Evolutionary conservation across 2,329 filamentous ascomycete genomes (phyloP).

Genomic region (Alternaria longipes): DNA sequence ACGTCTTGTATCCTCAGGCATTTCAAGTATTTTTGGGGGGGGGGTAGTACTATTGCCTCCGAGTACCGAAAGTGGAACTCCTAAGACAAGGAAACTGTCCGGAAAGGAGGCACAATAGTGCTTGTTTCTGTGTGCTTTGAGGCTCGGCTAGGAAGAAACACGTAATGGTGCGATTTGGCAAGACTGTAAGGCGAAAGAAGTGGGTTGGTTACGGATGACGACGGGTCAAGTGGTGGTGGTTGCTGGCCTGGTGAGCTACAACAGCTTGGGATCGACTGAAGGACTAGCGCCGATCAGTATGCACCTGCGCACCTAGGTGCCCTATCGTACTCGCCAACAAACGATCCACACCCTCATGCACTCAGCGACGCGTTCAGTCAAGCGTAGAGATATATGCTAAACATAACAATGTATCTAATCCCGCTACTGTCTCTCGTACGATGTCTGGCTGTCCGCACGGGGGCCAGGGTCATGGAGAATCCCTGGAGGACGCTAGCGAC

Average conservation of each 20-base stretch:
- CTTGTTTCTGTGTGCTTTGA: background rate
- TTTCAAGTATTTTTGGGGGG: background rate
- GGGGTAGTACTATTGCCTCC: background rate
- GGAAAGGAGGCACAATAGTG: background rate
- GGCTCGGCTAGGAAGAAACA: background rate
- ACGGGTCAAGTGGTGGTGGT: slow-evolving; percentile 6
- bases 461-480: slow-evolving; percentile 31
- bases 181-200: slow-evolving; percentile 10
- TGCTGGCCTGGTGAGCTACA: slow-evolving; percentile 13
- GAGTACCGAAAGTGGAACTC: slow-evolving; percentile 3
- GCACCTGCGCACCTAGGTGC: slow-evolving; percentile 8
- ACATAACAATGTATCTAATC: slow-evolving; percentile 9
- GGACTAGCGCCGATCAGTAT: slow-evolving; percentile 16
- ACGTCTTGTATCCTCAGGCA: background rate
- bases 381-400: slow-evolving; percentile 9
- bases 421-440: slow-evolving; percentile 19
- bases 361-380: slow-evolving; percentile 13
- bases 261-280: slow-evolving; percentile 5
- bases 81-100: background rate
- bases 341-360: slow-evolving; percentile 9
- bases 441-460: slow-evolving; percentile 17
- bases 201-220: slow-evolving; percentile 5
- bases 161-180: slow-evolving; percentile 11
- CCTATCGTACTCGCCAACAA: slow-evolving; percentile 8
- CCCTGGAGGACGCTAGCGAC: slow-evolving; percentile 21